Evolutionary conservation across 352 stramenopile genomes (phyloP), one percentile per base, ranked within the genome.

Genomic region (Thraustochytrium sp.): DNA sequence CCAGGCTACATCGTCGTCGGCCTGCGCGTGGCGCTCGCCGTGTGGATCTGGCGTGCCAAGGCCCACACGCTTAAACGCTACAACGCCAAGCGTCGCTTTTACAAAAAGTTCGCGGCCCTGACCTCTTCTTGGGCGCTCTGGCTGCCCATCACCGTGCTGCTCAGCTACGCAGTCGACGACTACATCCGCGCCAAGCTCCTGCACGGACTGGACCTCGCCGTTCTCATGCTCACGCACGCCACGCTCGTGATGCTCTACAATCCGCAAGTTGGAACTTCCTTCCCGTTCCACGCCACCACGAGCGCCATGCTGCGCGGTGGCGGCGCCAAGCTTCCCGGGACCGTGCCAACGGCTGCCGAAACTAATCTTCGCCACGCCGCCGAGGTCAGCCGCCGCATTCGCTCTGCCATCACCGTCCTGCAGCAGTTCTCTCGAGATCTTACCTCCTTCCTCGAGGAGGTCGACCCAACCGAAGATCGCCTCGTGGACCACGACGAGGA

Each of bases 31-130:
- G n/a, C 31, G 18, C 42, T 80, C 21, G 18, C 76, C 31, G 21
- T 34, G 21, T 80, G 68, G 68, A 53, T 64, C 2, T 46, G 31
- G 68, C 68, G 68, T 3, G 68, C 68, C 29, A 61, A 64, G 26
- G 8, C 18, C 23, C 23, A 75, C 48, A 80, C 68, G 23, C 48
- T 80, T 3, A 8, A 37, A n/a, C 26, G 53, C 21, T 80, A 80
- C 68, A 63, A 80, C 42, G 37, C 68, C n/a, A 80, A 80, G 68
- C 16, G 31, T 5, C 8, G 68, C 51, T 80, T 80, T 64, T 80
- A 80, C 46, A 18, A 40, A 13, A 80, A 72, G 42, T 80, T 80
- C 51, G 26, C 34, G 13, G 23, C 76, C 23, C 76, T 80, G n/a
- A 29, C 53, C 5, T 61, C 68, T 8, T 23, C 76, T 3, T 80